Conservation (phyloP, 2,329 filamentous ascomycete species). For the Tolypocladium ophioglossoides region DNA sequence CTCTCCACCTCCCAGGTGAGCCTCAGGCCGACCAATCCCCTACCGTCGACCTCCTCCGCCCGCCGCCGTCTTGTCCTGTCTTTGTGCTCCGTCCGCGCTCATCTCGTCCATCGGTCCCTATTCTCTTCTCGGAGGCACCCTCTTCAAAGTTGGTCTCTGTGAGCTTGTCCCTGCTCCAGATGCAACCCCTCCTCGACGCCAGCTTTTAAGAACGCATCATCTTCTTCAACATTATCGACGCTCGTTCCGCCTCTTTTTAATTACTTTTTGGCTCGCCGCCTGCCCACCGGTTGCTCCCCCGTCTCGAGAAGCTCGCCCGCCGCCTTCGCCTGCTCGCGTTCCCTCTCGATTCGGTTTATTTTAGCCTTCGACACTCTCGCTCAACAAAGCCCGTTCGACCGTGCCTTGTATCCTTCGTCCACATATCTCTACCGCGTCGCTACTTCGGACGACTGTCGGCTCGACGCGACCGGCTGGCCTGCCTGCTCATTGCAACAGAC, state of each 20-base stretch:
- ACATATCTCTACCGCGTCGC: conserved; percentile 1
- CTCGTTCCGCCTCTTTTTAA: conserved; percentile 21
- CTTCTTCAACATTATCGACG: conserved; percentile 16
- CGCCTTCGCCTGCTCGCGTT: conserved; percentile 13
- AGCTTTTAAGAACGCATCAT: conserved; percentile 13
- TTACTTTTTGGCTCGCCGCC: conserved; percentile 15
- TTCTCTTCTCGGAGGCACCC: conserved; percentile 12
- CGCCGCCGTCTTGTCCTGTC: conserved; percentile 7
- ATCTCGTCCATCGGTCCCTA: conserved; percentile 11
- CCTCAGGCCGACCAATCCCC: conserved; percentile 6
- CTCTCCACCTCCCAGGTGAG: conserved; percentile 9
- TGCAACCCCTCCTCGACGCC: conserved; percentile 15
- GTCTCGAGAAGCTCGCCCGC: background rate
- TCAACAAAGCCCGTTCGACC: conserved; percentile 5
- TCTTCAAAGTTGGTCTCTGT: conserved; percentile 9
- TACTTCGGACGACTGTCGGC: conserved; percentile 2
- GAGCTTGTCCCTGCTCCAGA: conserved; percentile 13
- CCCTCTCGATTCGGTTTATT: conserved; percentile 3
- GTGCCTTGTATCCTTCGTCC: conserved; percentile 1
- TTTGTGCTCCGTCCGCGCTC: conserved; percentile 1
- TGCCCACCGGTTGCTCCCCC: background rate
- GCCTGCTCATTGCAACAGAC: background rate
- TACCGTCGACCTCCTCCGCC: conserved; percentile 8
- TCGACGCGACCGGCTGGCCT: conserved; percentile 1
- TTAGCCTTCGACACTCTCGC: conserved; percentile 7